phyloP scores from a whole-genome alignment of 495 filamentous ascomycete genomes.

The Jackrogersella multiformis region DNA sequence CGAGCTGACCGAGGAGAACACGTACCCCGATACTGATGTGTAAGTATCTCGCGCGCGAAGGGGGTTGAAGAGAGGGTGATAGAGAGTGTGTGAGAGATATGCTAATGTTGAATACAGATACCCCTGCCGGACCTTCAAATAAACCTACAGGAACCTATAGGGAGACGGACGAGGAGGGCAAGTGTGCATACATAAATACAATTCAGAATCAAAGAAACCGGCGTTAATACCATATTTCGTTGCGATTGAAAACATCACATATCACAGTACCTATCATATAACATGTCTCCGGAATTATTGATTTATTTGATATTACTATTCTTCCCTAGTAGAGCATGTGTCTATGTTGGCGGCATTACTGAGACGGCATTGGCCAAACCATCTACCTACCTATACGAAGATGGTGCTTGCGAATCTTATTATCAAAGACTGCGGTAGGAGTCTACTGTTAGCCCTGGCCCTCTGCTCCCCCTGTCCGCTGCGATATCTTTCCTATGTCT shows the following conservation, averaged over 20 bases:
- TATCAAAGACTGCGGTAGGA: background rate
- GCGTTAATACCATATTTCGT: slow-evolving; percentile 40
- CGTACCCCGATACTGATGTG: slow-evolving; percentile 60
- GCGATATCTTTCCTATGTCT: slow-evolving; percentile 38
- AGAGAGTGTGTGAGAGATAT: background rate
- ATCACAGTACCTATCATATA: no score
- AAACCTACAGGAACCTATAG: slow-evolving; percentile 37
- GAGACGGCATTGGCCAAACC: background rate
- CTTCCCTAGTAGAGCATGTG: background rate
- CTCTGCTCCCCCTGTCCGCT: slow-evolving; percentile 3
- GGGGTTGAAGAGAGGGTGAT: no score
- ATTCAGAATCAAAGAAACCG: slow-evolving; percentile 12
- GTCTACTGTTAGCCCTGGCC: background rate
- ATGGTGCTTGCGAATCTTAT: background rate
- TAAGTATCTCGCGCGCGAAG: slow-evolving; percentile 59
- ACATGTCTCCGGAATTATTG: background rate
- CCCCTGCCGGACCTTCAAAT: slow-evolving; percentile 60
- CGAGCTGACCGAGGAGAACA: slow-evolving; percentile 61
- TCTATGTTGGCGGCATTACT: background rate
- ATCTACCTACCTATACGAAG: background rate
- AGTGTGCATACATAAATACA: slow-evolving; percentile 37
- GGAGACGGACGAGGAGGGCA: slow-evolving; percentile 25
- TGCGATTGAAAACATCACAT: slow-evolving; percentile 12
- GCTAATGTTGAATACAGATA: slow-evolving; percentile 46
- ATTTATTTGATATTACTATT: background rate